Base-by-base conservation (phyloP, 2,329 filamentous ascomycete genomes). In the Colletotrichum coccodes region DNA sequence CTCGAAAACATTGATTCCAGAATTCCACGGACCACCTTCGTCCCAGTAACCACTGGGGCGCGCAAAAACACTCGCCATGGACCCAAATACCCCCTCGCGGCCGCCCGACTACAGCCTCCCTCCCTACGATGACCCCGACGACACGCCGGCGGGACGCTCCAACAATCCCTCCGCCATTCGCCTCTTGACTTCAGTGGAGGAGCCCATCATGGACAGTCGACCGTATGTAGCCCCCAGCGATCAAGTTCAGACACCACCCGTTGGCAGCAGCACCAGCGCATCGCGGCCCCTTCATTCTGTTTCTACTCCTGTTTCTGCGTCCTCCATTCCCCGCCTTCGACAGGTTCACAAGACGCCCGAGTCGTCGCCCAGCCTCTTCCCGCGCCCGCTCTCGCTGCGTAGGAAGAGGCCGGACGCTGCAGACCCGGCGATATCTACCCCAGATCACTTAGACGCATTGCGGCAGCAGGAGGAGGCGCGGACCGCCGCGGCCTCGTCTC, bases 151-250 rank as follows among this genome's bases (percentile, higher is more conserved):
- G 44, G 81, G 82, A 68, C 80, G 83, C 64, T 74, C 77, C 42
- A 75, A 74, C 66, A 86, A 85, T 75, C 79, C 83, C 50, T 84
- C 88, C 38, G 86, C 84, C 70, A 85, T 91, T 62, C 85, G 89
- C 74, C 80, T 91, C 73, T 80, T 91, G 79, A 91, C 89, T 60
- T 90, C 88, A 7, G 83, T 89, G 77, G 89, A 91, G 75, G 88
- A 90, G 53, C 79, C 85, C 36, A 70, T 80, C 32, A 70, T 80
- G 74, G 81, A 80, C 79, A 83, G 71, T 64, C 80, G 82, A 76
- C 82, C 85, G 88, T 90, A 90, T 82, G 89, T 90, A 80, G 72
- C 72, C 60, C 32, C 30, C 56, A 69, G 36, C 46, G 12, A 30
- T 57, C 61, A 59, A 14, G 4, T 38, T 32, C 60, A 60, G 58